Base-by-base conservation (phyloP, 345 rosid genomes). In the Camelina laxa region DNA sequence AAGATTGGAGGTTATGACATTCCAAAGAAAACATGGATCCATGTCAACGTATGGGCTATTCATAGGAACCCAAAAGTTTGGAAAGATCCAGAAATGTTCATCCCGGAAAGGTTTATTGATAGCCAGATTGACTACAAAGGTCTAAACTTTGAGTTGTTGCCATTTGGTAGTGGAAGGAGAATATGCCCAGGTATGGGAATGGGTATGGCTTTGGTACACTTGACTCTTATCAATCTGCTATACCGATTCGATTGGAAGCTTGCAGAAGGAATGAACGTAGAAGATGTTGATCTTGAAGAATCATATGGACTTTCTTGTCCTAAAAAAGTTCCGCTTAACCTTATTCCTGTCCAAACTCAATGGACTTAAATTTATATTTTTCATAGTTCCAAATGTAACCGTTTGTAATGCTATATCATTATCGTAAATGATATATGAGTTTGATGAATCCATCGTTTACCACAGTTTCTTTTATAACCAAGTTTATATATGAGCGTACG, bases 111-210 rank as follows among this genome's bases (percentile, higher is more conserved):
- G 57, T 75, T 75, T 53, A 51, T 69, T 20, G 75, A 62, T 24
- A 42, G 16, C 4, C 7, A 30, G 1, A 61, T 83, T 6, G 90
- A 88, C 71, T 85, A 74, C 42, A 84, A 14, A 38, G 91, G 93
- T 38, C 68, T 80, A 16, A 44, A 83, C 62, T 90, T 72, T 27
- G 88, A 85, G 78, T 21, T 84, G 3, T 70, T 85, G 20, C 87
- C 93, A 1, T 88, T 90, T 44, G 91, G 91, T 14, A 55, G 80
- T 2, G 93, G 96, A 1, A 73, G 93, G 20, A 77, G 93, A 49
- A 79, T 81, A 8, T 90, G 93, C 60, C 96, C 96, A 0, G 90
- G 89, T 17, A 45, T 70, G 0, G 75, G 69, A 22, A 82, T 87
- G 3, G 85, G 74, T 1, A 22, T 72, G 9, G 44, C 60, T 38